Evolutionary conservation across 2,329 filamentous ascomycete species (phyloP).

Genomic region (Fusarium keratoplasticum): DNA sequence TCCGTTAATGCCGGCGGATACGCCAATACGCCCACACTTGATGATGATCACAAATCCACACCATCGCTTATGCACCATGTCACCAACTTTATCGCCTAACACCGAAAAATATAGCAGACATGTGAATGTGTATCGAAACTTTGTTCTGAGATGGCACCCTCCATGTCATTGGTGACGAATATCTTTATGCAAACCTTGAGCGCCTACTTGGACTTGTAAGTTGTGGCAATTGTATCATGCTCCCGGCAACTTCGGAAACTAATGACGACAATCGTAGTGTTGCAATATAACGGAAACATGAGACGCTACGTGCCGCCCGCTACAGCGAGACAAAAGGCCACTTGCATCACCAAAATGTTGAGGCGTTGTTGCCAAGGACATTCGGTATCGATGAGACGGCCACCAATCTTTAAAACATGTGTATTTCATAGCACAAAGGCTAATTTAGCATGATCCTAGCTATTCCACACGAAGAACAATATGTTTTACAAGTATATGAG

Average conservation of each 20-base stretch:
- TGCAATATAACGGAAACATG: neutral
- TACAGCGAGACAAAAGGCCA: neutral
- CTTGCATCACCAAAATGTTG: neutral
- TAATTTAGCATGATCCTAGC: neutral
- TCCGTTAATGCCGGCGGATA: slow-evolving; percentile 1
- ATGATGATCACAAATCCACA: neutral
- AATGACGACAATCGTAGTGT: neutral
- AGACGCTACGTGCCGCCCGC: neutral
- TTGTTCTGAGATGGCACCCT: neutral
- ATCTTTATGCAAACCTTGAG: neutral
- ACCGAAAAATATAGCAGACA: neutral
- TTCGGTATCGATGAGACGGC: neutral
- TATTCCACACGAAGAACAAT: no score
- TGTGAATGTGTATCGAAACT: neutral
- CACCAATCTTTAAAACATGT: neutral
- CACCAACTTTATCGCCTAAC: neutral
- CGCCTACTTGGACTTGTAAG: neutral
- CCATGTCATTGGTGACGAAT: neutral
- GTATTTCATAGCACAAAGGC: neutral
- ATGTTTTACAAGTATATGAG: no score
- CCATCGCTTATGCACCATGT: neutral
- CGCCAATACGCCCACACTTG: neutral
- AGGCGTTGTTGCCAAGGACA: neutral
- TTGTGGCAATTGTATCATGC: neutral
- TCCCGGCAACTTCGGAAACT: neutral